These are phyloP conservation scores for Globisporangium spiculum DNA, from an alignment of 352 stramenopile species.

Conservation along the genomic window DNA sequence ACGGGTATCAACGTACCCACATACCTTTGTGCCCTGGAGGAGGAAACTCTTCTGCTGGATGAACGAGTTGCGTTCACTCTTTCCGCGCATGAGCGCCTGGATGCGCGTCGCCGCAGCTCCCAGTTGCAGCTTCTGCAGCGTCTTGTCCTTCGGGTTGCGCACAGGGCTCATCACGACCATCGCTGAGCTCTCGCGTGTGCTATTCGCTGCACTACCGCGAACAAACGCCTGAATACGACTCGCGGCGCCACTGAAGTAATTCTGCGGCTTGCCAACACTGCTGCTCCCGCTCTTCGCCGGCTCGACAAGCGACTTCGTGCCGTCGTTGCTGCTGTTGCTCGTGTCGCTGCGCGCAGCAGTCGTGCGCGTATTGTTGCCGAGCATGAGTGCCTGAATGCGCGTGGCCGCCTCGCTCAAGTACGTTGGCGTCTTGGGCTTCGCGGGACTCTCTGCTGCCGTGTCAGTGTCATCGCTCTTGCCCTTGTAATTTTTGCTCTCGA, in stretches of 20 bases:
- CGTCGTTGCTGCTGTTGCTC: conserved; percentile 20
- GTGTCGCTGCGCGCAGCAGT: conserved; percentile 14
- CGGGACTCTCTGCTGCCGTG: neutral
- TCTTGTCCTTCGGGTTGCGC: conserved; percentile 8
- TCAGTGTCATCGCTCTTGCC: neutral
- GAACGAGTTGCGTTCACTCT: conserved; percentile 45
- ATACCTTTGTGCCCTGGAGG: conserved; percentile 70
- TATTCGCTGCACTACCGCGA: conserved; percentile 13
- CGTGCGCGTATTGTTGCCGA: conserved; percentile 12
- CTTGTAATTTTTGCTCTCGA: neutral
- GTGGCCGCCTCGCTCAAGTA: conserved; percentile 35
- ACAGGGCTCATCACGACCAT: conserved; percentile 3
- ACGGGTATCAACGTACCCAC: neutral
- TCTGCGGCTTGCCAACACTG: conserved; percentile 21
- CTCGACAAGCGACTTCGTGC: conserved; percentile 16
- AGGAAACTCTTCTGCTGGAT: conserved; percentile 54
- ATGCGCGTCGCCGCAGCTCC: conserved; percentile 63
- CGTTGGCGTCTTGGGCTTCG: conserved; percentile 12
- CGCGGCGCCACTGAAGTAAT: conserved; percentile 37
- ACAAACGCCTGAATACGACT: conserved; percentile 36
- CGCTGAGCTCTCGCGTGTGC: conserved; percentile 6
- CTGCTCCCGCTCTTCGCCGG: conserved; percentile 14
- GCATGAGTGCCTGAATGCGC: conserved; percentile 37
- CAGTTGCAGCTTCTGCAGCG: neutral
- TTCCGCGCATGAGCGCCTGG: conserved; percentile 64